phyloP scores from a whole-genome alignment of 441 rosid species.

The Populus hybrid region DNA sequence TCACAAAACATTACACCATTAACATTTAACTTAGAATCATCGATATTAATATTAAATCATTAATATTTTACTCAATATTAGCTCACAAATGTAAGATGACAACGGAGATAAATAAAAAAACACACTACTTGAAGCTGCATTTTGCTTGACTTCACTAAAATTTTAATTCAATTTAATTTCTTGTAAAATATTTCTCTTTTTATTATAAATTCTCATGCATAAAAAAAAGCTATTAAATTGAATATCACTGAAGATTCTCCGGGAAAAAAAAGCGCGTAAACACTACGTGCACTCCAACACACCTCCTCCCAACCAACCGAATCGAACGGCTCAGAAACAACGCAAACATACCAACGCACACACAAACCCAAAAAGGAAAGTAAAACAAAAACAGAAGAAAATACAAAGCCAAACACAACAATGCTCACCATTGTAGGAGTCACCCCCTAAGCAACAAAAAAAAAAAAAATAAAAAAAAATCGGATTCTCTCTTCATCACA shows the following conservation, averaged over 20 bases:
- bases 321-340: constrained; percentile 8
- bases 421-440: constrained; percentile 10
- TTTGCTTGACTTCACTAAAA: background rate
- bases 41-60: too few relatives aligned
- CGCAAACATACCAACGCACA: background rate
- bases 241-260: background rate
- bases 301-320: background rate
- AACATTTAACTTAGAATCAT: too few relatives aligned
- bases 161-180: too few relatives aligned
- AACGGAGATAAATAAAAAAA: background rate
- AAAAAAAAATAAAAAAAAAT: background rate
- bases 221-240: background rate
- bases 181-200: too few relatives aligned
- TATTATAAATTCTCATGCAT: background rate
- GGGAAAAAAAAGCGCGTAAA: background rate
- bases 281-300: background rate
- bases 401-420: background rate
- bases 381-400: constrained; percentile 7
- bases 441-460: background rate
- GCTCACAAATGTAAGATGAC: background rate
- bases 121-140: background rate
- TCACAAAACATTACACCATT: too few relatives aligned
- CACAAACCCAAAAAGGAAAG: background rate
- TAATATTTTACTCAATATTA: background rate
- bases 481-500: constrained; percentile 12